phyloP scores from a whole-genome alignment of 805 yeast genomes.

The Monosporozyma yasuniensis region DNA sequence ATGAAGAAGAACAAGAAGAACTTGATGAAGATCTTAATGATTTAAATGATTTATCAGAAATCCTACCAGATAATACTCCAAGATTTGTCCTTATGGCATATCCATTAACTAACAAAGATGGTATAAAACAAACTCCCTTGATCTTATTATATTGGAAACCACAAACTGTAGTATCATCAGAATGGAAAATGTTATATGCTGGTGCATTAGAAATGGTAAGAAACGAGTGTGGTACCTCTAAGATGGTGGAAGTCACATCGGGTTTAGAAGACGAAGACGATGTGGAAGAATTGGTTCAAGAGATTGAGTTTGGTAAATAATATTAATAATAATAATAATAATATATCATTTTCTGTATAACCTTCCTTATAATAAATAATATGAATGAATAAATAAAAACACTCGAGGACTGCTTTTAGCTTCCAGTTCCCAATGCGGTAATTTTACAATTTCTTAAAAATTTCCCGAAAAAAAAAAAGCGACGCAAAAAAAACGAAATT shows the following conservation, averaged over 20 bases:
- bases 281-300: constrained; percentile 23
- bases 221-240: constrained; percentile 67
- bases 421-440: no score
- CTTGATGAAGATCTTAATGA: constrained; percentile 36
- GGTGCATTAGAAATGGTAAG: constrained; percentile 79
- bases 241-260: constrained; percentile 28
- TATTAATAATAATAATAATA: no score
- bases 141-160: constrained; percentile 86
- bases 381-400: background rate
- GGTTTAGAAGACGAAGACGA: constrained; percentile 29
- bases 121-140: constrained; percentile 63
- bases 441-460: background rate
- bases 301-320: constrained; percentile 32
- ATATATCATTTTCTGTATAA: no score
- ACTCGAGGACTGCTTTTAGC: background rate
- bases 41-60: constrained; percentile 59
- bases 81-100: constrained; percentile 68
- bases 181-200: constrained; percentile 79
- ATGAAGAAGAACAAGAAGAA: constrained; percentile 42
- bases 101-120: constrained; percentile 62
- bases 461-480: background rate
- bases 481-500: background rate
- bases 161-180: constrained; percentile 66
- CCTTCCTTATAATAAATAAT: no score
- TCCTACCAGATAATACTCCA: constrained; percentile 74